Base-by-base conservation (phyloP, 306 rosid genomes). In the Vigna nakashimae region DNA sequence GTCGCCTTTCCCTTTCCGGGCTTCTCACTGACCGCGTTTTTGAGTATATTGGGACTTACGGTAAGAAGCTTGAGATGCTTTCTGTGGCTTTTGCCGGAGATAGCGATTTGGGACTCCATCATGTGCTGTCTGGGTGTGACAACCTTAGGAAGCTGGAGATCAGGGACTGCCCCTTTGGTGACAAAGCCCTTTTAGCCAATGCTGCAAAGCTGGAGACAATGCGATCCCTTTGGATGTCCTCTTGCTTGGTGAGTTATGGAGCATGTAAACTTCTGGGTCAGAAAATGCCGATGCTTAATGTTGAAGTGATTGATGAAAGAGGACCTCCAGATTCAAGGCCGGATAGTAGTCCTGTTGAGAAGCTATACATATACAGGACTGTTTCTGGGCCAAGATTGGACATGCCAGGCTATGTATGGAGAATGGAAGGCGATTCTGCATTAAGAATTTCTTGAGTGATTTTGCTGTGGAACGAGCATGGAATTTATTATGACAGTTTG, bases 161-260 rank as follows among this genome's bases (percentile, higher is more conserved):
- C 71, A 91, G 98, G 87, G 99, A 95, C 85, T 95, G 98, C 81
- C 99, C 99, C 46, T 95, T 95, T 84, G 98, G 99, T 51, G 98
- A 95, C 65, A 92, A 95, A 80, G 97, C 99, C 75, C 99, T 95
- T 70, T 88, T 95, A 86, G 98, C 96, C 71, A 95, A 95, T 80
- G 99, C 98, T 87, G 98, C 94, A 69, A 95, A 95, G 94, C 96
- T 95, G 96, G 96, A 95, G 98, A 95, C 99, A 92, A 95, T 95
- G 99, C 99, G 99, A 95, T 92, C 99, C 98, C 98, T 95, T 95
- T 95, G 98, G 98, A 95, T 95, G 98, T 95, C 98, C 88, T 88
- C 98, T 86, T 95, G 99, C 91, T 71, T 45, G 3, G 99, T 95
- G 85, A 95, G 96, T 84, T 95, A 24, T 69, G 96, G 90, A 90